These are phyloP conservation scores for Leccinum longicurvipes DNA, from an alignment of 768 basidiomycete genomes.

Conservation along the genomic window DNA sequence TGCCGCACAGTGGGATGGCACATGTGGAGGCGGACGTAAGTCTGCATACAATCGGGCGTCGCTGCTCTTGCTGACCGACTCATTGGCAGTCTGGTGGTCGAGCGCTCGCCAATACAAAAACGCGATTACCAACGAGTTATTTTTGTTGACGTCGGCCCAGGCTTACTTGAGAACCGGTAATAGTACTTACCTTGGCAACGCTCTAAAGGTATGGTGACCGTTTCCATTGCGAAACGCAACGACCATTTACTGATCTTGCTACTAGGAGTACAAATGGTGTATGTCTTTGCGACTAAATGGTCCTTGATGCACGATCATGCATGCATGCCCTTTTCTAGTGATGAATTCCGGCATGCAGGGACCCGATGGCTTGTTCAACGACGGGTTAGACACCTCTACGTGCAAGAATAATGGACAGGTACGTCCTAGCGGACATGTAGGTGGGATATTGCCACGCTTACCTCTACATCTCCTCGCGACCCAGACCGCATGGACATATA, in stretches of 20 bases:
- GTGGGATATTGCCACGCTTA: background rate
- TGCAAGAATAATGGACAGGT: slow-evolving; percentile 30
- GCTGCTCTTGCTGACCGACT: background rate
- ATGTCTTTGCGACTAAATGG: slow-evolving; percentile 5
- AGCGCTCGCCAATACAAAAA: slow-evolving; percentile 55
- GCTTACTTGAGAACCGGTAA: slow-evolving; percentile 40
- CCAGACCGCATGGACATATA: slow-evolving; percentile 59
- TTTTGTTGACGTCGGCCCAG: slow-evolving; percentile 47
- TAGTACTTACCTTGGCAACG: slow-evolving; percentile 45
- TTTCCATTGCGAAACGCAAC: background rate
- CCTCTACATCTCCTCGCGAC: background rate
- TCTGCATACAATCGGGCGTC: background rate
- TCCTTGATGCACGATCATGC: background rate
- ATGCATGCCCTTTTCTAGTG: slow-evolving; percentile 14
- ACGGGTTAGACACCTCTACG: slow-evolving; percentile 21
- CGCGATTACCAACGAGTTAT: slow-evolving; percentile 58
- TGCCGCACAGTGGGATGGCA: slow-evolving; percentile 46
- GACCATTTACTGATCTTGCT: background rate
- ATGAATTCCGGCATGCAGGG: slow-evolving; percentile 29
- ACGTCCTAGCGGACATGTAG: background rate
- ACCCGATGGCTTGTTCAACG: slow-evolving; percentile 30
- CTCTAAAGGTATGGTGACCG: slow-evolving; percentile 35
- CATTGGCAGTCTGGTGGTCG: slow-evolving; percentile 52
- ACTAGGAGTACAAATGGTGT: slow-evolving; percentile 30
- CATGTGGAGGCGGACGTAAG: slow-evolving; percentile 51